phyloP scores from a whole-genome alignment of 495 filamentous ascomycete species.

The Tuber borchii region DNA sequence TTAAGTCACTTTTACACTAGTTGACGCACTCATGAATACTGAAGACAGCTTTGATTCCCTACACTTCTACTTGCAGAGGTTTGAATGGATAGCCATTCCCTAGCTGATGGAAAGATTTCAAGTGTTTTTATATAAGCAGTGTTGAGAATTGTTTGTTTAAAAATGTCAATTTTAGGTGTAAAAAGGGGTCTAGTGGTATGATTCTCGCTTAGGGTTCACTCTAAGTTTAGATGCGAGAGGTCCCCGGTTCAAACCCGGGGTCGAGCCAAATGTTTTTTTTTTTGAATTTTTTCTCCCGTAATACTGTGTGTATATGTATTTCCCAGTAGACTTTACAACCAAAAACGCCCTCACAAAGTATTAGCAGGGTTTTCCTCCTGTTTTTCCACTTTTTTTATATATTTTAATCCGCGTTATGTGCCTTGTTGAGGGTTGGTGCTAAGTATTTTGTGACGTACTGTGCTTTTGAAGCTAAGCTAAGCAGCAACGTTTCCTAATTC shows the following conservation, averaged over 20 bases:
- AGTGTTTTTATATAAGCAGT: too few relatives aligned
- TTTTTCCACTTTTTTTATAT: neutral
- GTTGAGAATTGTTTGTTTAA: too few relatives aligned
- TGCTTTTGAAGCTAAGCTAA: neutral
- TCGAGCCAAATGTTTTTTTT: slow-evolving; percentile 17
- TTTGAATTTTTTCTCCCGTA: slow-evolving; percentile 7
- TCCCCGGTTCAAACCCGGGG: slow-evolving; percentile 38
- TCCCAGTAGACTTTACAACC: neutral
- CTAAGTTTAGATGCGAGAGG: slow-evolving; percentile 39
- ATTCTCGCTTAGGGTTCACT: slow-evolving; percentile 39
- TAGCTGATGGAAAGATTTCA: too few relatives aligned
- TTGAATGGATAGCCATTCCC: too few relatives aligned
- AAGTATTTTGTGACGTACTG: neutral
- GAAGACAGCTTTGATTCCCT: too few relatives aligned
- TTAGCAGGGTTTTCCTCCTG: neutral
- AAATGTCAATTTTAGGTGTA: too few relatives aligned
- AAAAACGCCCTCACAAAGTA: neutral
- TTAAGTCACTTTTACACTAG: too few relatives aligned
- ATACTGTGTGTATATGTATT: neutral
- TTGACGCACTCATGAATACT: too few relatives aligned
- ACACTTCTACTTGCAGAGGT: too few relatives aligned
- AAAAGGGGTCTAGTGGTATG: slow-evolving; percentile 39
- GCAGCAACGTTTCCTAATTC: neutral
- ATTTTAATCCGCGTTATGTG: neutral
- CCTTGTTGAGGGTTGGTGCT: neutral